phyloP scores from a whole-genome alignment of 1,284 basidiomycete genomes.

The Gomphus sp. region DNA sequence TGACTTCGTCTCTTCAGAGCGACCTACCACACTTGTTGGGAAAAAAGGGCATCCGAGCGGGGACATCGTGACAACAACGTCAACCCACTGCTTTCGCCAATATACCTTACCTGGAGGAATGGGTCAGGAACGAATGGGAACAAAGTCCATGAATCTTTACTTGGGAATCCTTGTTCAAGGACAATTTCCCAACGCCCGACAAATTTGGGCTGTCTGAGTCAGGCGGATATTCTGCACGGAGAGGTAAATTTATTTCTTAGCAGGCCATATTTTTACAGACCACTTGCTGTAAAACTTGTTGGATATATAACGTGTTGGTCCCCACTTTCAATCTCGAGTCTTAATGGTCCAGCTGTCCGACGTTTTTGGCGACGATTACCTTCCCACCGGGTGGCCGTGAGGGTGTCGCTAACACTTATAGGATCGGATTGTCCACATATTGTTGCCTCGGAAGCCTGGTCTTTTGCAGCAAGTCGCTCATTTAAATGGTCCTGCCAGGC shows the following conservation, averaged over 20 bases:
- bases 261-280: not conserved
- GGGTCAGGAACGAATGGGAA: not conserved
- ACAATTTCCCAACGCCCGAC: not conserved
- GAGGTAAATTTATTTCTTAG: not conserved
- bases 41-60: not conserved
- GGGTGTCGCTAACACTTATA: not conserved
- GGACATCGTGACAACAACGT: not conserved
- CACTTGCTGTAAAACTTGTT: not conserved
- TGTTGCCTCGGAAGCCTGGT: not conserved
- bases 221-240: not conserved
- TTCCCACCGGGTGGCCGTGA: not conserved
- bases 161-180: not conserved
- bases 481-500: constrained; percentile 16
- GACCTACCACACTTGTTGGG: constrained; percentile 1
- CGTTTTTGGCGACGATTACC: constrained; percentile 1
- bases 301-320: not conserved
- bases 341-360: not conserved
- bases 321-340: not conserved
- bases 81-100: constrained; percentile 2
- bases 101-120: not conserved
- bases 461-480: constrained; percentile 5
- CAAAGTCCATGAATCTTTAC: not conserved
- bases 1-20: not conserved
- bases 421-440: not conserved
- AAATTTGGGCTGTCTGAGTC: not conserved